phyloP scores from a whole-genome alignment of 306 rosid genomes.

The Prunus davidiana region DNA sequence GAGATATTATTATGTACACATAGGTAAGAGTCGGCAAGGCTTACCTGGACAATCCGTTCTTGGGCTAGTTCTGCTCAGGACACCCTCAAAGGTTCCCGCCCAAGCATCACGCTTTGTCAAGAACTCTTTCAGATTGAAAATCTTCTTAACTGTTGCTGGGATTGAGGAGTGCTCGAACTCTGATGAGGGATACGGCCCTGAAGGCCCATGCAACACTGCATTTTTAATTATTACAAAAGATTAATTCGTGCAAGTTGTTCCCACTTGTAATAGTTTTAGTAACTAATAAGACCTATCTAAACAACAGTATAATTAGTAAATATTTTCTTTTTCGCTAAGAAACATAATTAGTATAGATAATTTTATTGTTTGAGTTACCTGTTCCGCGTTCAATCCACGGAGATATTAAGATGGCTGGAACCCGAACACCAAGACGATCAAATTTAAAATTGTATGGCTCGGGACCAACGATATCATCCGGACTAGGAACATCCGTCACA shows the following conservation, averaged over 20 bases:
- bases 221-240: background rate
- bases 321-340: too few species aligned
- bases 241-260: background rate
- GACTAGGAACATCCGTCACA: slow-evolving; percentile 50
- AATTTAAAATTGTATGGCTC: slow-evolving; percentile 50
- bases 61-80: slow-evolving; percentile 34
- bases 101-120: slow-evolving; percentile 59
- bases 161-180: slow-evolving; percentile 69
- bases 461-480: slow-evolving; percentile 52
- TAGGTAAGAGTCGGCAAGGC: too few species aligned
- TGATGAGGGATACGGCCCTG: slow-evolving; percentile 56
- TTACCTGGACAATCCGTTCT: slow-evolving; percentile 52
- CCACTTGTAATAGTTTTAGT: background rate
- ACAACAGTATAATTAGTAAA: background rate
- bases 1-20: too few species aligned
- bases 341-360: too few species aligned
- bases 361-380: slow-evolving; percentile 27
- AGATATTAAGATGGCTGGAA: slow-evolving; percentile 58
- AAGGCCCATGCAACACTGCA: slow-evolving; percentile 54
- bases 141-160: slow-evolving; percentile 60
- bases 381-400: slow-evolving; percentile 70
- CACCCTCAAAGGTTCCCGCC: slow-evolving; percentile 45
- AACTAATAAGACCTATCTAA: background rate
- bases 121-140: slow-evolving; percentile 52
- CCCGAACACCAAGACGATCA: slow-evolving; percentile 69